Conservation (phyloP, 495 filamentous ascomycete genomes). For the Tuber melanosporum region DNA sequence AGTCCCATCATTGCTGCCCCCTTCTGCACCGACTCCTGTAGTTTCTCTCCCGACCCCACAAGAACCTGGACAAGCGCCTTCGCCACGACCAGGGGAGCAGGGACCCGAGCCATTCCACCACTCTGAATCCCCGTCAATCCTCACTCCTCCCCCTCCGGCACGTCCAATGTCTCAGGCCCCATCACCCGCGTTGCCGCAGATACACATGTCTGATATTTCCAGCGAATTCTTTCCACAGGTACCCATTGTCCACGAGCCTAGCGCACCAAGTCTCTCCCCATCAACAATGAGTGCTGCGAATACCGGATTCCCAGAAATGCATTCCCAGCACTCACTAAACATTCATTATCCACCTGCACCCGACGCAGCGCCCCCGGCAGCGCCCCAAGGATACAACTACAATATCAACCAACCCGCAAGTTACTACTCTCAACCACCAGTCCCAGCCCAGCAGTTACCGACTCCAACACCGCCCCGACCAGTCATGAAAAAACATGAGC, state of each 20-base stretch:
- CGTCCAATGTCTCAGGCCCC: conserved; percentile 34
- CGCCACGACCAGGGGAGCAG: not conserved
- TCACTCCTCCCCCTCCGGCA: not conserved
- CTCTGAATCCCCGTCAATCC: conserved; percentile 1
- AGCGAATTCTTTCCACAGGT: conserved; percentile 52
- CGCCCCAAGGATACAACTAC: conserved; percentile 22
- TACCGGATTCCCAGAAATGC: conserved; percentile 14
- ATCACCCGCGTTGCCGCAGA: conserved; percentile 49
- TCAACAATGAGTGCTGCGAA: conserved; percentile 20
- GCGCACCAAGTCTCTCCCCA: conserved; percentile 20
- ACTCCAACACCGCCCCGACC: conserved; percentile 26
- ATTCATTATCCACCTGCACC: conserved; percentile 20
- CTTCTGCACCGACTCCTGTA: not conserved
- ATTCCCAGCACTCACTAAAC: conserved; percentile 6
- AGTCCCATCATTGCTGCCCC: not conserved
- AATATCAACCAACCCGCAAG: conserved; percentile 27
- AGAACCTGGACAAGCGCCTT: not conserved
- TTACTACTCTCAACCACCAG: conserved; percentile 28
- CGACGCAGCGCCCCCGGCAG: conserved; percentile 15
- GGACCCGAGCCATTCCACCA: not conserved
- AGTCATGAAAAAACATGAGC: conserved; percentile 17
- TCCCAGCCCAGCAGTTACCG: conserved; percentile 30
- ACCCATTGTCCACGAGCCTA: conserved; percentile 36
- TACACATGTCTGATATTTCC: conserved; percentile 31
- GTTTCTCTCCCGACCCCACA: conserved; percentile 1